Evolutionary conservation across 1,139 yeast species (phyloP), one percentile per base, ranked within the genome.

Genomic region (Torulaspora globosa): DNA sequence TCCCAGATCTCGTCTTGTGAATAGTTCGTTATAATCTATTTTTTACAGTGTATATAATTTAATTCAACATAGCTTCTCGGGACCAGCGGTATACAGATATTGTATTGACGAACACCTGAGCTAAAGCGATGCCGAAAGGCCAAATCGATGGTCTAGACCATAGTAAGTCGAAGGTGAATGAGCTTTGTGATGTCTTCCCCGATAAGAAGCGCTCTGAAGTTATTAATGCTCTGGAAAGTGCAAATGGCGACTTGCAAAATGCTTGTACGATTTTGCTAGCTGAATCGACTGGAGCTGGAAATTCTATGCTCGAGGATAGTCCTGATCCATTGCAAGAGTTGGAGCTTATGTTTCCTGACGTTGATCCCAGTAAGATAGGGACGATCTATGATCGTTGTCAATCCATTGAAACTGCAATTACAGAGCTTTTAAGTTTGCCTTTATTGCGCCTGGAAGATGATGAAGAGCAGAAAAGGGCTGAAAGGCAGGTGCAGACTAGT

Each of bases 261-360:
- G 59, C 66, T 7, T 50, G 58, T 11, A 47, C 60, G 1, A 57
- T 62, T 39, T 28, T 63, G 12, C 43, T 63, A 12, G 55, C 63
- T 37, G 58, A 49, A 19, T 43, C 51, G 30, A 40, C 38, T 15
- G 33, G 31, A 15, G 12, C 23, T 18, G 34, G 30, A 4, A 36
- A 36, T 11, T 11, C 14, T 30, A 39, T 38, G 18, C 47, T 36
- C 14, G 40, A 36, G 18, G 38, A 41, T 16, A 26, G 43, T 23
- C 30, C 37, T 6, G 27, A 43, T 38, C 43, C 51, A 29, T 14
- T 40, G 14, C 47, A 45, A 9, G 42, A 42, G 7, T 39, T 53
- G 35, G 21, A 30, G 32, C 36, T 39, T 14, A 49, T 54, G 50
- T 56, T 56, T 34, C 58, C 57, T 1, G 41, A 50, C 10, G 30